phyloP scores from a whole-genome alignment of 176 grass and related monocot genomes.

The Themeda triandra region DNA sequence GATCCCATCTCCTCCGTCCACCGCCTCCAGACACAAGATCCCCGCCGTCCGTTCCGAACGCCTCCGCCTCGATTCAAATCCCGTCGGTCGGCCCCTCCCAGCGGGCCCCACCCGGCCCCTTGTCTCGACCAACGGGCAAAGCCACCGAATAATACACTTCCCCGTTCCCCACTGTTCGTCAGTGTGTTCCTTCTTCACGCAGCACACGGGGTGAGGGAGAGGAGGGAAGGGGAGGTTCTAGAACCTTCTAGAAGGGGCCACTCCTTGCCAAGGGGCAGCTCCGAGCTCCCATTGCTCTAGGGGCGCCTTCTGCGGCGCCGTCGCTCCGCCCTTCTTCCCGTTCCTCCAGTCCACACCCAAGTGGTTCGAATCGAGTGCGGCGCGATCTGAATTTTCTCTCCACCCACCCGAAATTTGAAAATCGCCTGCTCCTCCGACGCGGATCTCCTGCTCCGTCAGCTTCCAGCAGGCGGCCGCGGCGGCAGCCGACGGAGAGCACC shows the following conservation, averaged over 20 bases:
- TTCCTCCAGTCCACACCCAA: neutral
- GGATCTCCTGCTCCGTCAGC: conserved; percentile 1
- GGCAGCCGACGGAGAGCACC: neutral
- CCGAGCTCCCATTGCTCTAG: neutral
- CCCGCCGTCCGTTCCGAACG: conserved; percentile 34
- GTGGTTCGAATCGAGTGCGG: neutral
- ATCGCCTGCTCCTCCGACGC: neutral
- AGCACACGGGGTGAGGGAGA: neutral
- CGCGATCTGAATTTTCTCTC: neutral
- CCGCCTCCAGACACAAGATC: neutral
- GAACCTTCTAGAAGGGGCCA: conserved; percentile 14
- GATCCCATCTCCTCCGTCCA: conserved; percentile 33
- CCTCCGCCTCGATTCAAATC: conserved; percentile 29
- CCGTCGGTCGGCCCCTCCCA: neutral
- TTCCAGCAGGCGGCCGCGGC: neutral
- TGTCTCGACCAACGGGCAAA: neutral
- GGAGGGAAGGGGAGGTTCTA: neutral
- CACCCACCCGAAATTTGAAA: conserved; percentile 20
- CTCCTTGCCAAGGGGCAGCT: neutral
- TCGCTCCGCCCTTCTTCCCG: neutral
- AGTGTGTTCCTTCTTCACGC: neutral
- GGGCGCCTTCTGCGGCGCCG: neutral
- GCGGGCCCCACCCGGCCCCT: neutral
- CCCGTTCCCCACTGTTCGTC: neutral
- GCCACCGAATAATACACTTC: neutral